These are phyloP conservation scores for Triticum turgidum DNA, from an alignment of 176 grass and related monocot genomes.

Conservation along the genomic window DNA sequence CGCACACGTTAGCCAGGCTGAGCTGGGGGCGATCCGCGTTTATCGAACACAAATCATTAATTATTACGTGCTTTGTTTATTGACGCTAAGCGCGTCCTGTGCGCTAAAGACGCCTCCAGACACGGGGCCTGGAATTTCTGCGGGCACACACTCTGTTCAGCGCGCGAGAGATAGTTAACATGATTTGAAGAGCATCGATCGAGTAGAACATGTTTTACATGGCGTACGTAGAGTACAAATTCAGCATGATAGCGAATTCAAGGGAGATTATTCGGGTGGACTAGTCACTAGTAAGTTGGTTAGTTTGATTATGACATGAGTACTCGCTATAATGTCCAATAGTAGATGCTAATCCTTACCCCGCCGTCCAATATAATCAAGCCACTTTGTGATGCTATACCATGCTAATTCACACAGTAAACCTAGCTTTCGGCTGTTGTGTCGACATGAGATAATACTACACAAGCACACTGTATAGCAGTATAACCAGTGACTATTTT, in stretches of 20 bases:
- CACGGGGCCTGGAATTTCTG: not conserved
- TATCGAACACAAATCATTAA: not conserved
- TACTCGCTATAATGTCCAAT: not conserved
- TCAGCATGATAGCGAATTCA: not conserved
- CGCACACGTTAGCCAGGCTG: slow-evolving; percentile 26
- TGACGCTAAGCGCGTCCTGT: slow-evolving; percentile 5
- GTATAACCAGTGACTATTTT: too few relatives aligned
- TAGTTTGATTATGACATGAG: not conserved
- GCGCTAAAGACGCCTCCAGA: slow-evolving; percentile 32
- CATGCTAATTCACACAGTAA: not conserved
- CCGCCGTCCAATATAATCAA: not conserved
- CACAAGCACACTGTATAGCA: too few relatives aligned
- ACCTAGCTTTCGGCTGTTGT: not conserved
- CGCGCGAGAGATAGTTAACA: too few relatives aligned
- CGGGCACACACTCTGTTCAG: not conserved
- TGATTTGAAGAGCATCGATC: not conserved
- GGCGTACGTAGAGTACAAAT: not conserved
- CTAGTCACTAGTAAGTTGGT: not conserved
- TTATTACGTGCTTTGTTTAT: slow-evolving; percentile 34
- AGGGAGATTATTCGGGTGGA: not conserved
- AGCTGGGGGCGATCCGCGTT: not conserved
- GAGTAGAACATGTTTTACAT: not conserved
- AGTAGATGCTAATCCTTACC: not conserved
- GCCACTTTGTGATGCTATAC: not conserved
- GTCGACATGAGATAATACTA: not conserved